Evolutionary conservation across 495 filamentous ascomycete species (phyloP).

Genomic region (Chaetomium cochliodes): DNA sequence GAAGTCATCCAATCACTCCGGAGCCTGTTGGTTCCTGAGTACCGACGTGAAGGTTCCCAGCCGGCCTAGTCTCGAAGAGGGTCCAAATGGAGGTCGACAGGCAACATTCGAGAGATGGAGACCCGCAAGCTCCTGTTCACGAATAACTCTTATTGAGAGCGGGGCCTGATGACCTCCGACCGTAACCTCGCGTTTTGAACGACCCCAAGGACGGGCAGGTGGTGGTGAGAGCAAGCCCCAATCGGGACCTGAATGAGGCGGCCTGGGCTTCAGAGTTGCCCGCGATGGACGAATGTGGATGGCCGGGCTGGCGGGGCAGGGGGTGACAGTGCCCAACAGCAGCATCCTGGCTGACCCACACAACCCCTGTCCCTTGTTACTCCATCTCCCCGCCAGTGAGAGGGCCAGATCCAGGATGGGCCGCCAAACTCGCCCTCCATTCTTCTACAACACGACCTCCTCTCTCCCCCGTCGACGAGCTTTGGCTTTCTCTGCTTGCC

Average conservation of each 20-base stretch:
- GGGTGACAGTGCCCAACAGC: slow-evolving; percentile 10
- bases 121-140: neutral
- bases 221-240: slow-evolving; percentile 11
- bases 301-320: neutral
- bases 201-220: slow-evolving; percentile 1
- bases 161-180: slow-evolving; percentile 7
- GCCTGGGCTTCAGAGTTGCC: neutral
- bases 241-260: slow-evolving; percentile 8
- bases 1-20: neutral
- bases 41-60: neutral
- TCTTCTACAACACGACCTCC: slow-evolving; percentile 15
- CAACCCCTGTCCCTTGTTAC: slow-evolving; percentile 3
- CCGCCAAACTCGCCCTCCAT: slow-evolving; percentile 13
- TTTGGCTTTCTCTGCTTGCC: slow-evolving; percentile 8
- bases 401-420: slow-evolving; percentile 13
- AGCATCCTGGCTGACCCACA: slow-evolving; percentile 3
- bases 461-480: neutral
- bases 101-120: neutral
- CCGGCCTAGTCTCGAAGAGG: neutral
- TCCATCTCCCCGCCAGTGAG: slow-evolving; percentile 10
- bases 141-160: neutral
- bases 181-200: slow-evolving; percentile 18
- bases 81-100: neutral
- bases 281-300: no score
- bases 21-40: neutral